A percentile compares a stretch with the other conserved stretches of the same genome.
Conservation (phyloP, 192 early-diverging fungal species). For the Neocallimastix lanati region DNA sequence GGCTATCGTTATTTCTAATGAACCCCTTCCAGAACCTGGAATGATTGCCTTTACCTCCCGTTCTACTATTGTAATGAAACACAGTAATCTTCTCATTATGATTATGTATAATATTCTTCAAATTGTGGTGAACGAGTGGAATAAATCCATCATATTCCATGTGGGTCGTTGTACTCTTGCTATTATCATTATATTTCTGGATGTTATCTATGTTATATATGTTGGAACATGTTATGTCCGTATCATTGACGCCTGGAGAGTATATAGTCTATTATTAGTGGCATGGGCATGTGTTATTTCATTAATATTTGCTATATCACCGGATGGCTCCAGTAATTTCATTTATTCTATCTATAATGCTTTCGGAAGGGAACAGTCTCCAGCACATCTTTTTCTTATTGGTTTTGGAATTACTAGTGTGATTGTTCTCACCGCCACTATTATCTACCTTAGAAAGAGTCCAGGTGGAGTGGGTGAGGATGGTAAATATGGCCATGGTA, state of each 20-base stretch:
- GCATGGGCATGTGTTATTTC: background rate
- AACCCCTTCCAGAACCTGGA: background rate
- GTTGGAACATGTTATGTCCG: background rate
- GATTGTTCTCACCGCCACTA: background rate
- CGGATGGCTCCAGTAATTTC: background rate
- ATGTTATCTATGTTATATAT: background rate
- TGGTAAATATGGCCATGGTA: background rate
- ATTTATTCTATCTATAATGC: background rate
- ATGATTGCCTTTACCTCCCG: background rate
- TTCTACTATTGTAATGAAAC: background rate
- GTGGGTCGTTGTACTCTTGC: background rate
- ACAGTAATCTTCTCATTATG: background rate
- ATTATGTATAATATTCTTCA: background rate
- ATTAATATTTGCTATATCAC: background rate
- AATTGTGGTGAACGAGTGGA: background rate
- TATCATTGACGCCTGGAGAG: background rate
- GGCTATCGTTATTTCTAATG: background rate
- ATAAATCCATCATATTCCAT: background rate
- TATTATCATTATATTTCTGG: background rate
- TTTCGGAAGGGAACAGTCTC: background rate
- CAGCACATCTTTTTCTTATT: background rate
- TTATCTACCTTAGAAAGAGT: background rate
- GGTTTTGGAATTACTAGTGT: background rate
- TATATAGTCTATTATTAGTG: background rate
- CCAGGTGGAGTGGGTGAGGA: background rate